Base-by-base conservation (phyloP, 192 early-diverging fungal genomes). In the Borealophlyctis nickersoniae region DNA sequence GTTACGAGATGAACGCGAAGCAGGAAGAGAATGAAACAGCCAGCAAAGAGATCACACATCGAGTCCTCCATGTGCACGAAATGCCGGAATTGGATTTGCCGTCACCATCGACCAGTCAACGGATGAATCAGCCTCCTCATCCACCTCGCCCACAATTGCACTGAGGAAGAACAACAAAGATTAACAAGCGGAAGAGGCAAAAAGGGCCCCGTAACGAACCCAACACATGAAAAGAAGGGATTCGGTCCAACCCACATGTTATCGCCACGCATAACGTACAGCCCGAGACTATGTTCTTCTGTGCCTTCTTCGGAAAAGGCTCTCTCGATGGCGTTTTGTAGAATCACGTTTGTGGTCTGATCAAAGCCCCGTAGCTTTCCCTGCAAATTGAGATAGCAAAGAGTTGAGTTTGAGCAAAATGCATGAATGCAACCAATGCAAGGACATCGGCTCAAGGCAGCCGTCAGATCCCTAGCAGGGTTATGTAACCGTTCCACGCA, bases 201-300 rank as follows among this genome's bases (percentile, higher is more conserved):
- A 22, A 22, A 22, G n/a, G 49, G 16, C 16, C 16, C 16, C 19
- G 26, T 16, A 22, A 22, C 16, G 22, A 16, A 16, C 27, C 19
- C 29, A 3, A 16, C 7, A 27, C 27, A 34, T 67, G 31, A 4
- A 22, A 29, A 34, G 19, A 48, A 16, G 1, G 31, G 0, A 19
- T 13, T 1, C 1, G 9, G 26, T 7, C 39, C n/a, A 60, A 70
- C 77, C 60, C 77, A 84, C 84, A 86, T 63, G 31, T 59, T 78
- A 49, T 86, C 82, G 1, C 84, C 84, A 28, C 82, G 67, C 39
- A 86, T 65, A 35, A 86, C 51, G 58, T 82, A 84, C 4, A 86
- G 58, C 4, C 84, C 84, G 16, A 82, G 65, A 7, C 71, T 69
- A 0, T 74, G 65, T 7, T 71, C 63, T 52, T 84, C 80, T 27